Conservation (phyloP, 495 filamentous ascomycete genomes). For the Hypoxylon intermedium region DNA sequence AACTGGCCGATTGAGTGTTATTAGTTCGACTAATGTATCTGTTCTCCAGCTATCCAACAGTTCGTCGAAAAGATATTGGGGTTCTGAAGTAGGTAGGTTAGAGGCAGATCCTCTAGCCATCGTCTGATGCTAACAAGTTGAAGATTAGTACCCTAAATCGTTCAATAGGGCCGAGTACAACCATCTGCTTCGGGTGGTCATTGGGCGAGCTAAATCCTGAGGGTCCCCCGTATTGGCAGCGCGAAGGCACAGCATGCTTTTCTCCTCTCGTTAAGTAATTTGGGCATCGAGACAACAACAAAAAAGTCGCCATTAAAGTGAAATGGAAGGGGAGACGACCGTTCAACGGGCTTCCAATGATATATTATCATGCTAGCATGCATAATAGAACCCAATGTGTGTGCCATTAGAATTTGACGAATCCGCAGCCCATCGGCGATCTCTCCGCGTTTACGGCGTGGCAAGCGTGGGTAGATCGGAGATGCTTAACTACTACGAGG, state of each 20-base stretch:
- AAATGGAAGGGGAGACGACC: slow-evolving; percentile 10
- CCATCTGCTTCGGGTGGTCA: slow-evolving; percentile 16
- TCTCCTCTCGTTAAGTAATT: slow-evolving; percentile 3
- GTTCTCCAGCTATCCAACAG: slow-evolving; percentile 14
- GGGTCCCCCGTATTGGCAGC: slow-evolving; percentile 12
- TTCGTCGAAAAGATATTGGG: slow-evolving; percentile 9
- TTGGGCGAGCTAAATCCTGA: slow-evolving; percentile 13
- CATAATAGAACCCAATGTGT: slow-evolving; percentile 18
- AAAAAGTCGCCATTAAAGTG: neutral
- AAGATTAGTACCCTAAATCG: slow-evolving; percentile 3
- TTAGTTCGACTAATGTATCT: slow-evolving; percentile 29
- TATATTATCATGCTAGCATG: slow-evolving; percentile 34
- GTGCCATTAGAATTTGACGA: slow-evolving; percentile 24
- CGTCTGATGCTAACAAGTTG: slow-evolving; percentile 11
- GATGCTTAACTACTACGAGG: slow-evolving; percentile 29
- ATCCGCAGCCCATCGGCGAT: slow-evolving; percentile 35
- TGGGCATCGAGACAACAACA: neutral
- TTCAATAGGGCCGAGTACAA: slow-evolving; percentile 34
- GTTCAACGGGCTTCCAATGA: slow-evolving; percentile 13
- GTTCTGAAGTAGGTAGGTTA: slow-evolving; percentile 8
- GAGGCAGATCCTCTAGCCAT: slow-evolving; percentile 6
- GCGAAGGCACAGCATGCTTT: slow-evolving; percentile 10
- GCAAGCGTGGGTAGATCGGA: slow-evolving; percentile 12
- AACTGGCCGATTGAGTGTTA: slow-evolving; percentile 35
- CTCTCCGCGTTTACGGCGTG: slow-evolving; percentile 25